Base-by-base conservation (phyloP, 2,329 filamentous ascomycete genomes). In the Fusarium sp. region DNA sequence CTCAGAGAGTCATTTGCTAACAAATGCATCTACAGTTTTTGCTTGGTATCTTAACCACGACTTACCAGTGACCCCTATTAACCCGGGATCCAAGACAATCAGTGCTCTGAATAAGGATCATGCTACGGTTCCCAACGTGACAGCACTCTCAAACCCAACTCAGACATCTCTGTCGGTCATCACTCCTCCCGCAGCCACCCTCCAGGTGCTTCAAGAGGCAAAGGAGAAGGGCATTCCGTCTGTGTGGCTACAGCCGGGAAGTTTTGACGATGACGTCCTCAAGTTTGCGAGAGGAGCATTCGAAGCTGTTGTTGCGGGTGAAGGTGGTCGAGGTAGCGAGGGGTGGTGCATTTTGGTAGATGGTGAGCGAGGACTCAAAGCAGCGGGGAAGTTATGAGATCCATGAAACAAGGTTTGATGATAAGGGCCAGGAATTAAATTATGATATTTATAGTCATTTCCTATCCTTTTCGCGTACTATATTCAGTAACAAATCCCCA, bases 181-280 rank as follows among this genome's bases (percentile, higher is more conserved):
- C 73, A 98, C 95, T 11, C 92, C 92, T 4, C 94, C 95, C 0
- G 77, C 83, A 3, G 87, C 91, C 28, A 97, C 95, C 1, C 83
- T 89, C 57, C 79, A 87, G 70, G 80, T 96, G 7, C 80, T 98
- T 36, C 81, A 88, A 61, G 91, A 96, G 75, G 95, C 94, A 0
- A 91, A 88, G 75, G 80, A 85, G 53, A 81, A 90, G 10, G 89
- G 93, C 4, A 79, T 96, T 40, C 83, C 86, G 15, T 85, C 91
- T 25, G 88, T 97, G 6, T 97, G 92, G 91, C 79, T 98, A 65
- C 95, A 98, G 78, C 95, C 95, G 0, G 95, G 94, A 1, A 93
- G 88, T 13, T 98, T 91, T 73, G 88, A 97, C 73, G 86, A 91
- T 47, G 86, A 87, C 55, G 90, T 92, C 22, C 73, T 97, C 61